A percentile compares a stretch with the other conserved stretches of the same genome.
These are phyloP conservation scores for Tricholoma furcatifolium DNA, from an alignment of 768 basidiomycete species.

Conservation along the genomic window DNA sequence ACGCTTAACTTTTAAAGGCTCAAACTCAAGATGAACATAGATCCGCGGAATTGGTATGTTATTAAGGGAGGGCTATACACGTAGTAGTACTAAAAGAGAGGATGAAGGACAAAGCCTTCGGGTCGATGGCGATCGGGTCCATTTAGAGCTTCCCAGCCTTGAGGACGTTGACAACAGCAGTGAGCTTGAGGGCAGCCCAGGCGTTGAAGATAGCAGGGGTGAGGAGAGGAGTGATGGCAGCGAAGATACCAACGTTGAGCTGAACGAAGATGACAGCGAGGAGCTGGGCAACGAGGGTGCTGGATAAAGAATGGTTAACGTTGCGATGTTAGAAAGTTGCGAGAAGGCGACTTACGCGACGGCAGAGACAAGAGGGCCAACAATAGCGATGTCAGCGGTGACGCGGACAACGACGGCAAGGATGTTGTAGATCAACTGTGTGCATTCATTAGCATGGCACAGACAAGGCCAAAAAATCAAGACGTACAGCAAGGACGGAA, in stretches of 20 bases:
- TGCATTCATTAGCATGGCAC: no score
- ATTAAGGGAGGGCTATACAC: no score
- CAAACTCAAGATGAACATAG: no score
- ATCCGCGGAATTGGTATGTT: no score
- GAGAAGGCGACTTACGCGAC: background rate
- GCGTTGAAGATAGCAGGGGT: background rate
- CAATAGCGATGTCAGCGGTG: background rate
- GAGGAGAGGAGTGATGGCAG: background rate
- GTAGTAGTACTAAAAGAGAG: no score
- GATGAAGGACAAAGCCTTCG: no score
- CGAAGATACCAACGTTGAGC: background rate
- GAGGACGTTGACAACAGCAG: background rate
- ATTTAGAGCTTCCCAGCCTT: background rate
- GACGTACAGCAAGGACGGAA: background rate
- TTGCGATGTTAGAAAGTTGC: background rate
- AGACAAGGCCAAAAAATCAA: no score
- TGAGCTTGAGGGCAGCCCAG: background rate
- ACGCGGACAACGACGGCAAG: no score
- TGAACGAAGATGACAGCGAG: background rate
- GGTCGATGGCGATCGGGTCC: no score
- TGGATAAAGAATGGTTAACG: background rate
- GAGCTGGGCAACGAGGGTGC: background rate
- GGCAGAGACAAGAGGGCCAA: background rate
- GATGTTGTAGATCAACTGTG: no score
- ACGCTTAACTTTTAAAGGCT: no score